Percentiles rank a stretch among this genome's conserved stretches.
Conservation (phyloP, 257 asterid genomes). For the Solanum bukasovii region DNA sequence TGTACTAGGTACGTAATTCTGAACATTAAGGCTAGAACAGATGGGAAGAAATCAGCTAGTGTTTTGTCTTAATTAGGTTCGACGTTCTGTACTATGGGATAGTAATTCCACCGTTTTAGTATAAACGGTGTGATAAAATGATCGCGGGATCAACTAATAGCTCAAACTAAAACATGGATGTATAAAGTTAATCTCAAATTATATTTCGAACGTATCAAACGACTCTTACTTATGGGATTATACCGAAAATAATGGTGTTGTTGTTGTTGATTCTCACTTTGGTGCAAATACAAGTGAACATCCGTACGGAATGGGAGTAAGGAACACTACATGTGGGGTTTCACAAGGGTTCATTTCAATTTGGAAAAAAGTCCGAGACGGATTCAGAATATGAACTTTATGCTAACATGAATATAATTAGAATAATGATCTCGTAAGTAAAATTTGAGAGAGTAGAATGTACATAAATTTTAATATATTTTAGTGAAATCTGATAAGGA, state of each 20-base stretch:
- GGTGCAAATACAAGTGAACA: neutral
- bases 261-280: neutral
- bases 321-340: neutral
- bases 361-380: neutral
- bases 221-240: neutral
- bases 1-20: neutral
- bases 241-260: neutral
- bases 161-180: neutral
- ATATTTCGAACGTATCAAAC: neutral
- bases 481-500: neutral
- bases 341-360: neutral
- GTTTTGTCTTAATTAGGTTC: neutral
- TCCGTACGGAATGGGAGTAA: neutral
- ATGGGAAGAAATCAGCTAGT: neutral
- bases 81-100: neutral
- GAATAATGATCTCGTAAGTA: no score
- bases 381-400: neutral
- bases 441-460: neutral
- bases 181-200: neutral
- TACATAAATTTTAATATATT: neutral
- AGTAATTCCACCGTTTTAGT: neutral
- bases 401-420: no score
- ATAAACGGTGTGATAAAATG: neutral
- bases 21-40: fast-evolving
- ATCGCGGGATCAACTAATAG: neutral